Base-by-base conservation (phyloP, 768 basidiomycete species). In the Russula earlei region DNA sequence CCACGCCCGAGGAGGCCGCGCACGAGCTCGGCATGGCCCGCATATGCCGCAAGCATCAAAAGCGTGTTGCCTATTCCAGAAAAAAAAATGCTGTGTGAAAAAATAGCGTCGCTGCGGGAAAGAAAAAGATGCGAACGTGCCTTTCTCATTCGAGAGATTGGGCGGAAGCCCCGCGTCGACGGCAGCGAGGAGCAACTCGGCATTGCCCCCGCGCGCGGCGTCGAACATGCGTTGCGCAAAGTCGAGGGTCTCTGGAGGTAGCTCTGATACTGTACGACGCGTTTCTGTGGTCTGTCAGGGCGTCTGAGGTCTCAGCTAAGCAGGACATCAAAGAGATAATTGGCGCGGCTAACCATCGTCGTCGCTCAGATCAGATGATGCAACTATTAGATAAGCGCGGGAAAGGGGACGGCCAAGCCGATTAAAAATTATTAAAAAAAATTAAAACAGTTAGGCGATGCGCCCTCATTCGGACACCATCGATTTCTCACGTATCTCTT, bases 1-100 rank as follows among this genome's bases (percentile, higher is more conserved):
- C 78, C 77, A 33, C 76, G 74, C 6, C 69, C 62, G 45, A 88
- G 67, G 25, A 91, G 75, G 14, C 74, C 75, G 44, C 71, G 70
- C 1, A 78, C 71, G 19, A 85, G 77, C 2, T 74, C 69, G 0
- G 70, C 67, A 62, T 88, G 84, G 1, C 87, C 87, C 20, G 80
- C 70, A 64, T 90, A 90, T 2, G 87, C 78, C 3, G 84, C 82
- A 49, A 88, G 77, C 85, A 90, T 90, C 51, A 90, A 71, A 6
- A 91, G 72, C 5, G 85, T 86, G 66, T 90, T 89, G 20, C 88
- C 87, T 83, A 14, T 27, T 20, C 11, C 22, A 5, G 4, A 25
- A 5, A 15, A 12, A 12, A 25, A 27, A 8, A 44, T 27, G 20
- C 34, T 9, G 34, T 36, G 34, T 14, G 12, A 27, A 38, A 5